Conservation (phyloP, 176 grass and related monocot species). For the Poa pratensis region DNA sequence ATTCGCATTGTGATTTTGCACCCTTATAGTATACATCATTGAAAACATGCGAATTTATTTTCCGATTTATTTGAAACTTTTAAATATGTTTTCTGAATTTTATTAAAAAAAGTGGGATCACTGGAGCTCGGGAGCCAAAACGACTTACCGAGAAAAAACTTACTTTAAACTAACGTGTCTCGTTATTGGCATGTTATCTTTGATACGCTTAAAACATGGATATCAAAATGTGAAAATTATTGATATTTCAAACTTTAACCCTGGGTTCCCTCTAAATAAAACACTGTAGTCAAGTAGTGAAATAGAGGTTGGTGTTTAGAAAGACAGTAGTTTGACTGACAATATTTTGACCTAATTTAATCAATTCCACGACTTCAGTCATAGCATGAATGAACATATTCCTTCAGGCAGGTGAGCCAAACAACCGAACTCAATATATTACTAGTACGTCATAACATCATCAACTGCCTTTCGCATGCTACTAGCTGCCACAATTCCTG, state of each 20-base stretch:
- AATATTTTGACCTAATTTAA: not conserved
- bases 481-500: not conserved
- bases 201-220: conserved; percentile 6
- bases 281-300: not conserved
- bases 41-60: no score
- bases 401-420: conserved; percentile 26
- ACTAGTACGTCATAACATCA: not conserved
- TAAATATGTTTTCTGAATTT: no score
- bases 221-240: conserved; percentile 4
- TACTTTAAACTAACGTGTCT: not conserved
- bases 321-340: not conserved
- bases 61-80: no score
- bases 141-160: no score
- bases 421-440: not conserved
- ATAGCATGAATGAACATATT: conserved; percentile 3
- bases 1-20: no score
- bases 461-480: not conserved
- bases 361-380: conserved; percentile 4
- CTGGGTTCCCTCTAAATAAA: not conserved
- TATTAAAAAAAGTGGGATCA: no score
- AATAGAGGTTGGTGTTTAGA: not conserved
- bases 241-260: not conserved
- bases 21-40: no score
- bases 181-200: not conserved
- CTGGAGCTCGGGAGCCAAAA: no score